These are phyloP conservation scores for Ensete ventricosum DNA, from an alignment of 176 grass and related monocot genomes.

Conservation along the genomic window DNA sequence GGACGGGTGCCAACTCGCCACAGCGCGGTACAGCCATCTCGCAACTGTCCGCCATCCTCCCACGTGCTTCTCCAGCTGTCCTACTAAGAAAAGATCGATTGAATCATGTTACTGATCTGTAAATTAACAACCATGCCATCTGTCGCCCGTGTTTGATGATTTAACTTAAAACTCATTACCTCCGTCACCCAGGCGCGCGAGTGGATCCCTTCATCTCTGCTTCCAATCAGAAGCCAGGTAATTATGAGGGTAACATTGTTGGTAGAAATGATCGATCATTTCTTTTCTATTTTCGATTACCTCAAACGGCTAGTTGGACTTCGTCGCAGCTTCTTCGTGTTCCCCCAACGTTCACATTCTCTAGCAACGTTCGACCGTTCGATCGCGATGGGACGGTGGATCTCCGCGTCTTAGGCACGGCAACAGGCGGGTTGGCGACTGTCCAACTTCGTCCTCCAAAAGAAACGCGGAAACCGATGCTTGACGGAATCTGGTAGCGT, in stretches of 20 bases:
- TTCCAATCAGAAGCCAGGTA: no score
- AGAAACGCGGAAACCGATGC: background rate
- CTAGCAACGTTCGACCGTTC: background rate
- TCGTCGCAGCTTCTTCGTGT: background rate
- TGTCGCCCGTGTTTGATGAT: background rate
- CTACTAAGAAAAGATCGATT: background rate
- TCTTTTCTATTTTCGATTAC: background rate
- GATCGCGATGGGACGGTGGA: background rate
- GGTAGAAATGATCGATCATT: no score
- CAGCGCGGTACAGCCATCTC: no score
- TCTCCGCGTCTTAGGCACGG: no score
- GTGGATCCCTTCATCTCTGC: no score
- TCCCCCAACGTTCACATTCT: conserved; percentile 11
- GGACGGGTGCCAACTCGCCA: background rate
- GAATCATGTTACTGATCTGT: background rate
- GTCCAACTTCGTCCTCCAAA: background rate
- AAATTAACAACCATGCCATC: background rate
- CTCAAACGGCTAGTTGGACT: conserved; percentile 25
- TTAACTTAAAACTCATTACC: no score
- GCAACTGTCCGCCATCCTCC: background rate
- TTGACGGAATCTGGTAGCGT: background rate
- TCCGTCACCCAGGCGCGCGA: no score
- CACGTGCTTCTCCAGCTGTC: background rate
- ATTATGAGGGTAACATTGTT: no score
- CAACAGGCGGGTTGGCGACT: background rate